Conservation (phyloP, 148 eudicot genomes). For the Vaccinium vitisidaea region DNA sequence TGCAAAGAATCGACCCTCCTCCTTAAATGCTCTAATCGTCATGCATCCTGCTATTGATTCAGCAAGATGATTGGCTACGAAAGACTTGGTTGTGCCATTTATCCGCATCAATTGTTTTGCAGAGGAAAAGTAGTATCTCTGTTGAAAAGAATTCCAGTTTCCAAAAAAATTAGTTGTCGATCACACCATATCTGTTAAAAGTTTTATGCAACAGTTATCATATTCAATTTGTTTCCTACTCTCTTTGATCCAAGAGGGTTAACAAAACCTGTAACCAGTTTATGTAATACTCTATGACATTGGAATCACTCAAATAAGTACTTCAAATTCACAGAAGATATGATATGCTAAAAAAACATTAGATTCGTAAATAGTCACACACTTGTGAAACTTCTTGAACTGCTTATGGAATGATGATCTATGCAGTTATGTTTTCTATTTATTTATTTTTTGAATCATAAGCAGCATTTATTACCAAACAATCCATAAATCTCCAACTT, state of each 20-base stretch:
- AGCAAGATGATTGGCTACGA: conserved; percentile 84
- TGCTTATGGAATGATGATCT: not conserved
- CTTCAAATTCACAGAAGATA: not conserved
- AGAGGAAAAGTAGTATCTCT: conserved; percentile 77
- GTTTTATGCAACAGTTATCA: not conserved
- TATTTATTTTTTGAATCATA: not conserved
- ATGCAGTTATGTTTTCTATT: not conserved
- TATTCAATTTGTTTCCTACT: not conserved
- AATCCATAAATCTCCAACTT: not conserved
- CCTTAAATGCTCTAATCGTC: conserved; percentile 82
- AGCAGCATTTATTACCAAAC: not conserved
- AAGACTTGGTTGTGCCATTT: conserved; percentile 90
- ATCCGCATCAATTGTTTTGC: conserved; percentile 89
- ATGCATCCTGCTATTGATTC: conserved; percentile 79
- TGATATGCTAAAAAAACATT: not conserved
- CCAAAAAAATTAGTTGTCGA: not conserved
- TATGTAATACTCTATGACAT: not conserved
- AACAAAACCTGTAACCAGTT: not conserved
- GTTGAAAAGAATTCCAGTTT: conserved; percentile 7
- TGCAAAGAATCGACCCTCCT: conserved; percentile 79
- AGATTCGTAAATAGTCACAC: not conserved
- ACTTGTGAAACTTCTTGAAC: not conserved
- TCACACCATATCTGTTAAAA: not conserved
- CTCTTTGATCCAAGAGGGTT: not conserved
- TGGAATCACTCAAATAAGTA: not conserved